phyloP scores from a whole-genome alignment of 1,284 basidiomycete genomes.

The Rhodofomes roseus region DNA sequence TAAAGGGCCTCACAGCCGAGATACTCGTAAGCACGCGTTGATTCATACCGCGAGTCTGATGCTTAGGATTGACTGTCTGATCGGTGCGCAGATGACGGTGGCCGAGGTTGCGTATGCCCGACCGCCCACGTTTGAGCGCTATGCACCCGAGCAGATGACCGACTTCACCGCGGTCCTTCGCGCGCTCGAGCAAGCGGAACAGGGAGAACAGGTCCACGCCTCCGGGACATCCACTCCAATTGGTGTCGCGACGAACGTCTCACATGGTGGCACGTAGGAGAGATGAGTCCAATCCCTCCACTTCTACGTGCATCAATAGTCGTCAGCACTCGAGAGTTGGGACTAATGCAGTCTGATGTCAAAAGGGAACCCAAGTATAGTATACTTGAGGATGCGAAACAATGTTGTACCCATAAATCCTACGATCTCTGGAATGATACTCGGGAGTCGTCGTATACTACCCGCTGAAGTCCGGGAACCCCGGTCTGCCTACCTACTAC shows the following conservation, averaged over 20 bases:
- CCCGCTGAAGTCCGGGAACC: no score
- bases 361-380: no score
- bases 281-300: background rate
- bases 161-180: conserved; percentile 24
- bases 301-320: background rate
- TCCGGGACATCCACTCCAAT: conserved; percentile 20
- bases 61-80: background rate
- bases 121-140: conserved; percentile 44
- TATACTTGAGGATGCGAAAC: no score
- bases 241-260: conserved; percentile 13
- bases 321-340: no score
- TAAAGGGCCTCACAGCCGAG: conserved; percentile 82
- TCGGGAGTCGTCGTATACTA: no score
- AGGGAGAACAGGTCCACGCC: conserved; percentile 6
- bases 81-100: conserved; percentile 45
- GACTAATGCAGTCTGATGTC: no score
- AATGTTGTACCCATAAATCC: no score
- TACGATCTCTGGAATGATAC: no score
- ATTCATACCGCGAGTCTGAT: background rate
- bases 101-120: conserved; percentile 55
- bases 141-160: conserved; percentile 40
- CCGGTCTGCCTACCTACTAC: no score
- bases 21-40: conserved; percentile 55
- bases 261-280: background rate
- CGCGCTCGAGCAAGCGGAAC: conserved; percentile 16